phyloP scores from a whole-genome alignment of 352 stramenopile genomes.

The Phytophthora pinifolia region DNA sequence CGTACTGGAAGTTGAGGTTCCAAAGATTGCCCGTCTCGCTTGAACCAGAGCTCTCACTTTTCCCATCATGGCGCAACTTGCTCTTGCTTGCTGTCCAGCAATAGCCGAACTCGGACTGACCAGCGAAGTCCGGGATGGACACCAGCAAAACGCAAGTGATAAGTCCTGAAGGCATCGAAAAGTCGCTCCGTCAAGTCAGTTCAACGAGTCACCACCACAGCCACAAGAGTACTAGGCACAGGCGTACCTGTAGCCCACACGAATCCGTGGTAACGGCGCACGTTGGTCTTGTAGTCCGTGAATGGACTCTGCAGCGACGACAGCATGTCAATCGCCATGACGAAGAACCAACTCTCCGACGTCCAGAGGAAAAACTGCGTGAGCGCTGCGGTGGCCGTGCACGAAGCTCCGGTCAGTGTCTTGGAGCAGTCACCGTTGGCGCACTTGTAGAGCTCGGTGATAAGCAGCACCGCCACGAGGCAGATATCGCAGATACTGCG shows the following conservation, averaged over 20 bases:
- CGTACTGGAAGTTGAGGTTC: conserved; percentile 85
- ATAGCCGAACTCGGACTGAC: conserved; percentile 81
- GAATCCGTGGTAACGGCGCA: conserved; percentile 82
- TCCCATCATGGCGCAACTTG: conserved; percentile 34
- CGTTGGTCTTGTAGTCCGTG: conserved; percentile 87
- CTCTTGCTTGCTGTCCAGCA: conserved; percentile 82
- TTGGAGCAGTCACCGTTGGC: conserved; percentile 35
- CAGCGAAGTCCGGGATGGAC: conserved; percentile 67
- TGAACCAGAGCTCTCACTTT: conserved; percentile 16
- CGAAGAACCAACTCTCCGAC: conserved; percentile 88
- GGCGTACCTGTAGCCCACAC: conserved; percentile 72
- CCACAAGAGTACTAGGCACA: not conserved
- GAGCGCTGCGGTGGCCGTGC: conserved; percentile 64
- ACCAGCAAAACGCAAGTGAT: conserved; percentile 72
- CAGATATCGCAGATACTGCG: conserved; percentile 81
- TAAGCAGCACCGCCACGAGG: conserved; percentile 73
- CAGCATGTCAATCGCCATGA: conserved; percentile 89
- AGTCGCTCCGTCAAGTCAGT: not conserved
- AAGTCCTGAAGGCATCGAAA: conserved; percentile 38
- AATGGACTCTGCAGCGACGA: conserved; percentile 86
- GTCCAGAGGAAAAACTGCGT: conserved; percentile 89
- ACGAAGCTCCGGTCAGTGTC: conserved; percentile 46
- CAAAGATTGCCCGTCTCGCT: conserved; percentile 61
- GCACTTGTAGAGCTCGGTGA: conserved; percentile 86
- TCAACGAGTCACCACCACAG: not conserved